phyloP scores from a whole-genome alignment of 116 monocot genomes.

The Iris pallida region DNA sequence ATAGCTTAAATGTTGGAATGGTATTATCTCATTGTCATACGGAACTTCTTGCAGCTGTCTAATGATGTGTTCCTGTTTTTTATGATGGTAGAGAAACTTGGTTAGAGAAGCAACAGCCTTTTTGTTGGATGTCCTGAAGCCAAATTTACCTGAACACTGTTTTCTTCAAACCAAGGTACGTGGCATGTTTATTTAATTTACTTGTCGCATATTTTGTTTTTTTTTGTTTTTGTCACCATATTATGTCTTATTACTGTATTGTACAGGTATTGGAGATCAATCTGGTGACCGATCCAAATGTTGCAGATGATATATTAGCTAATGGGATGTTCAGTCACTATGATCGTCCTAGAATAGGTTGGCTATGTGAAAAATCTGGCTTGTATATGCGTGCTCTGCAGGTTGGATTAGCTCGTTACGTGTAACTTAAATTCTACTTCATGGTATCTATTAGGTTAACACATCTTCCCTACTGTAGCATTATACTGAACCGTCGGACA shows the following conservation, averaged over 20 bases:
- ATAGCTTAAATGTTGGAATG: no score
- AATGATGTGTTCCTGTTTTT: neutral
- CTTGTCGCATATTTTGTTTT: neutral
- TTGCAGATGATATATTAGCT: conserved; percentile 95
- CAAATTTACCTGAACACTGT: conserved; percentile 85
- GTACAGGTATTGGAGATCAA: conserved; percentile 92
- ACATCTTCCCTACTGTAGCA: conserved; percentile 47
- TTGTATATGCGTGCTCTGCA: conserved; percentile 87
- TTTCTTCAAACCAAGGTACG: conserved; percentile 97
- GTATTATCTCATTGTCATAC: no score
- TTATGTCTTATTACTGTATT: conserved; percentile 6
- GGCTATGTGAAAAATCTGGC: conserved; percentile 94
- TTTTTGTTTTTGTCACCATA: neutral
- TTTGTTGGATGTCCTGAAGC: conserved; percentile 92
- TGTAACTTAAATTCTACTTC: neutral
- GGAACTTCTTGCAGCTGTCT: neutral
- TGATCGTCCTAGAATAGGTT: conserved; percentile 89
- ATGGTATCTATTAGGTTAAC: neutral
- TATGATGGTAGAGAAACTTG: conserved; percentile 68
- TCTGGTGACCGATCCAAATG: conserved; percentile 95
- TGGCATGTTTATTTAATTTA: conserved; percentile 4
- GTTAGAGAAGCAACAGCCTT: conserved; percentile 94
- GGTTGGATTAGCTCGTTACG: conserved; percentile 26
- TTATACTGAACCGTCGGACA: conserved; percentile 91
- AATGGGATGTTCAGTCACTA: conserved; percentile 99